phyloP scores from a whole-genome alignment of 2,329 filamentous ascomycete genomes.

The Fusarium xylarioides region DNA sequence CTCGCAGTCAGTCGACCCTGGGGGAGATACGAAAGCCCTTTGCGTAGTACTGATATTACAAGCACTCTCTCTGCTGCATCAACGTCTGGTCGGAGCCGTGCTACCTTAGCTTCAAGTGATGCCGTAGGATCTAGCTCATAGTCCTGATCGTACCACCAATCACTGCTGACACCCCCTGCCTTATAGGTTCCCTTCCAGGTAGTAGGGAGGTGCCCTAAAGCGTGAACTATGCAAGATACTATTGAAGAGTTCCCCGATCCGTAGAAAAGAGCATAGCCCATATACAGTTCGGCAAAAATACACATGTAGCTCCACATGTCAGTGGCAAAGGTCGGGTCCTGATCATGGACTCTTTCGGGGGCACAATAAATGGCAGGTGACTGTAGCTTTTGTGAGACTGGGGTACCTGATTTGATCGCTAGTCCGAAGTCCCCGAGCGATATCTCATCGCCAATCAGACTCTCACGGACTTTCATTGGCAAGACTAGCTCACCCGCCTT shows the following conservation, averaged over 20 bases:
- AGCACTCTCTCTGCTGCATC: not conserved
- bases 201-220: accelerated
- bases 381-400: not conserved
- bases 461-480: not conserved
- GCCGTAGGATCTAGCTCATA: not conserved
- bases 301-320: not conserved
- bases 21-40: not conserved
- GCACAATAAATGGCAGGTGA: not conserved
- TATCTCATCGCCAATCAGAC: not conserved
- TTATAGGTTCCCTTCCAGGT: not conserved
- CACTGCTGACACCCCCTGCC: accelerated
- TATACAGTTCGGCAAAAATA: not conserved
- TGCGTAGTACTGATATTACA: accelerated
- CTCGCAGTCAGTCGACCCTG: not conserved
- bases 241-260: not conserved
- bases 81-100: not conserved
- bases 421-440: not conserved
- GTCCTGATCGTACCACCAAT: not conserved
- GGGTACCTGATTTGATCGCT: not conserved
- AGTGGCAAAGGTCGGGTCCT: not conserved
- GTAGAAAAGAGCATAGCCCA: not conserved
- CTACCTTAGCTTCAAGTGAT: not conserved
- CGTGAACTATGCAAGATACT: accelerated
- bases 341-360: not conserved
- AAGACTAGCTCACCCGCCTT: not conserved